Base-by-base conservation (phyloP, 148 eudicot genomes). In the Limonium bicolor region DNA sequence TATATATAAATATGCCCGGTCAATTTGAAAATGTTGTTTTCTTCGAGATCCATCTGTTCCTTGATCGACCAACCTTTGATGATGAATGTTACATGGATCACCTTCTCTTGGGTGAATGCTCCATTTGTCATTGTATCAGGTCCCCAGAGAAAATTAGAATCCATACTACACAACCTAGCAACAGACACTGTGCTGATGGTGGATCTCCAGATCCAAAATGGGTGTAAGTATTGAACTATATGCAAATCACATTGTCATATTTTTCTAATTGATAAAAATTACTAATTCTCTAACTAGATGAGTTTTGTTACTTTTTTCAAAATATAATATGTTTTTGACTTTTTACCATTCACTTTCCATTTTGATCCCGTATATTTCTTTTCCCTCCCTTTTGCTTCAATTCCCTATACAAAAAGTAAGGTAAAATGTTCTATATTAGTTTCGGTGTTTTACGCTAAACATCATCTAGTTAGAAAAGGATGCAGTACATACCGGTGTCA, bases 121-220 rank as follows among this genome's bases (percentile, higher is more conserved):
- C 27, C 19, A 43, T n/a, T n/a, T n/a, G 13, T 22, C 27, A 43
- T 41, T 43, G 18, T 24, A 13, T n/a, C 48, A 43, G 48, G 48
- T 43, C 48, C 48, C 25, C 68, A 29, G 36, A 52, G 20, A 50
- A 76, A 59, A 62, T 61, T 87, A 50, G 76, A 74, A 49, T 61
- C 26, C 41, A 60, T 87, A 52, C 47, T 82, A 23, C 60, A 46
- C 71, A 69, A 40, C 12, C 72, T 9, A 68, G 73, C 43, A 87
- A 87, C 47, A 59, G 33, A 55, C 34, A 71, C n/a, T 87, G 96
- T 57, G 94, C 94, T 31, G 96, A 87, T 63, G 82, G 96, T 77
- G 90, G 96, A 60, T 51, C 94, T 21, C 76, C 82, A 4, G 77
- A 79, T 53, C 96, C 96, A 42, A 87, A 82, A 72, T 87, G 96